Base-by-base conservation (phyloP, 1,284 basidiomycete genomes). In the Trichosporon coremiiforme region DNA sequence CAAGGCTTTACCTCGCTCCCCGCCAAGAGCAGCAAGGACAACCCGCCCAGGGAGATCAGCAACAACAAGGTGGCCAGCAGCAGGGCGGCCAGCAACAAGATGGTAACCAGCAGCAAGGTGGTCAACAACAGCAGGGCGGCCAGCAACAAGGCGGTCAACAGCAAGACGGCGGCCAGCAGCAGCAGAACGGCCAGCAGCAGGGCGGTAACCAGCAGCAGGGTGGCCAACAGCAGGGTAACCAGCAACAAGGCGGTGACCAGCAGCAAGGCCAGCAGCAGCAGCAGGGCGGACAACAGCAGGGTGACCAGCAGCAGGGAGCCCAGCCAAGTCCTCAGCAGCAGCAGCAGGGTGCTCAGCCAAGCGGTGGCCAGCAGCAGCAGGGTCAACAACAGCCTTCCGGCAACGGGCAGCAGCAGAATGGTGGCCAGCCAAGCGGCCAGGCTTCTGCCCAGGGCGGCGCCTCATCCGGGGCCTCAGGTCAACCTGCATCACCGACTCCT, bases 11-110 rank as follows among this genome's bases (percentile, higher is more conserved):
- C 57, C 29, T 62, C 13, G 29, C 31, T 22, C 17, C 29, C n/a
- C 57, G 57, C 31, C 57, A 62, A 35, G 57, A 60, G 29, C 57
- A 62, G 29, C 57, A 62, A 33, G 57, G 57, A 5, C 29, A 33
- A 17, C 50, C 50, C 20, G 50, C 50, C 22, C 50, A 53, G 20
- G 50, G 50, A 53, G 22, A 53, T 2, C 50, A 53, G 4, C 53
- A 55, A 55, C 50, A 55, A 17, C 55, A 60, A 33, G 55, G 55
- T 12, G 55, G 55, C 55, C 55, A 60, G 55, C 55, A 33, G 31
- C 57, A 62, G 13, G 64, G 38, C 4, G 57, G 57, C 64, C 25
- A 45, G 4, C 33, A 36, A 17, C 33, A 22, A 10, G 33, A 20
- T 2, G 35, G n/a, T 6, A 31, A 25, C 62, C n/a, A 36, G 12